phyloP scores from a whole-genome alignment of 495 filamentous ascomycete species.

The Neurospora sp. region DNA sequence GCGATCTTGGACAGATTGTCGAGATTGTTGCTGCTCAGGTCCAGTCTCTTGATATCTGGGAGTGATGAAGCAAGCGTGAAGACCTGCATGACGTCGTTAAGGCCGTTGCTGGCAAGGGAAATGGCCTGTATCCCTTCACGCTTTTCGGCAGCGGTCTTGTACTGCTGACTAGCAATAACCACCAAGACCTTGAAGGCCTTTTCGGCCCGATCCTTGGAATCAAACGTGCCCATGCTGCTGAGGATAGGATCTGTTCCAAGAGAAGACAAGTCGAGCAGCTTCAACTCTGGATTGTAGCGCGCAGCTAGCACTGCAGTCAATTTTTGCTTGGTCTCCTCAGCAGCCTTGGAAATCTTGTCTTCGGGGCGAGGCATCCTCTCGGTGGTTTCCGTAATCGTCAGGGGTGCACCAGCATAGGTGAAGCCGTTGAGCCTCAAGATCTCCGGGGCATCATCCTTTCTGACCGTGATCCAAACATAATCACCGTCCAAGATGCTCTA shows the following conservation, averaged over 20 bases:
- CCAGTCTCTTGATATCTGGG: conserved; percentile 72
- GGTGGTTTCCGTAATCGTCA: conserved; percentile 39
- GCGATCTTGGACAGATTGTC: conserved; percentile 55
- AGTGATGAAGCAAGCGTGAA: conserved; percentile 63
- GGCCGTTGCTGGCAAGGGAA: conserved; percentile 64
- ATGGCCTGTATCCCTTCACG: conserved; percentile 65
- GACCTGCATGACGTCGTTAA: conserved; percentile 58
- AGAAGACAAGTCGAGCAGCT: conserved; percentile 70
- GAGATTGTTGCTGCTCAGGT: conserved; percentile 73
- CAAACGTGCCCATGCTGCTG: conserved; percentile 63
- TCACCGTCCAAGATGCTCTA: conserved; percentile 66
- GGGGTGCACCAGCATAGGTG: conserved; percentile 50
- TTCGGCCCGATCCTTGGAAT: conserved; percentile 53
- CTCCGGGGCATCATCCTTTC: conserved; percentile 48
- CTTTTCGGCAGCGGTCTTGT: conserved; percentile 54
- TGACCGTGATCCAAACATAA: conserved; percentile 55
- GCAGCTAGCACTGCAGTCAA: conserved; percentile 49
- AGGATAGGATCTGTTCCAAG: conserved; percentile 61
- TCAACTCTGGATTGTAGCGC: conserved; percentile 59
- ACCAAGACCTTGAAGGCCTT: conserved; percentile 89
- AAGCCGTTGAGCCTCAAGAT: conserved; percentile 55
- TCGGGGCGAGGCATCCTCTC: conserved; percentile 19
- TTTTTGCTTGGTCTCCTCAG: conserved; percentile 33
- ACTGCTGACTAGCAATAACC: conserved; percentile 63
- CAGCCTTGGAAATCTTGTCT: conserved; percentile 27